Evolutionary conservation across 108 stramenopile species (phyloP), one percentile per base, ranked within the genome.

Genomic region (Skeletonema costatum): DNA sequence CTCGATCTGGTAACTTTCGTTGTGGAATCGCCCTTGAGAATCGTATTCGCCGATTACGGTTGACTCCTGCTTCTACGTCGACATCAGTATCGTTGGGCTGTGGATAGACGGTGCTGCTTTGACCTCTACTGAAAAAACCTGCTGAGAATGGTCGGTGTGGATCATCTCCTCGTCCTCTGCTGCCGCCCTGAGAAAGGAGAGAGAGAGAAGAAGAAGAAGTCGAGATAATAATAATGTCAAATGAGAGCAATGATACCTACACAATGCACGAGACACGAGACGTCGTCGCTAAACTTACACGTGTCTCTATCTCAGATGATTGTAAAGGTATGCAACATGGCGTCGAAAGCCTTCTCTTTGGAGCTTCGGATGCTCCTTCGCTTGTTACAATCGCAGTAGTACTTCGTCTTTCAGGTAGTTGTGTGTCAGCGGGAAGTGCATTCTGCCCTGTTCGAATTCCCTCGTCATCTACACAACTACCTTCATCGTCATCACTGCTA

Each of bases 41-140:
- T 64, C 68, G 58, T 12, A 53, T 29, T 33, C 63, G 44, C 4
- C 79, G 60, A 53, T 33, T 63, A 6, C 31, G 36, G 32, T 35
- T 62, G 33, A 16, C 46, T 64, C 80, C 80, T n/a, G 80, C 65
- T 53, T 75, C 74, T 12, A 75, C 66, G 9, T 75, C 74, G 7
- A 39, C 66, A 41, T 64, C 50, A n/a, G 9, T 21, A 25, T 56
- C 9, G 25, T 29, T 56, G 7, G 21, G 53, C 17, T 73, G 48
- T 32, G 70, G 80, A 66, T 70, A 70, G 68, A 71, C 69, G 35
- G 74, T 65, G 12, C 17, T 64, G 39, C 32, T 29, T 25, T 56
- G 53, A 25, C 53, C 25, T 29, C 21, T 56, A 25, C 53, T 6
- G 25, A 56, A 56, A 3, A 56, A 2, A 17, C 53, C 53, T 25